Conservation (phyloP, 2,329 filamentous ascomycete genomes). For the Aspergillus unguis region DNA sequence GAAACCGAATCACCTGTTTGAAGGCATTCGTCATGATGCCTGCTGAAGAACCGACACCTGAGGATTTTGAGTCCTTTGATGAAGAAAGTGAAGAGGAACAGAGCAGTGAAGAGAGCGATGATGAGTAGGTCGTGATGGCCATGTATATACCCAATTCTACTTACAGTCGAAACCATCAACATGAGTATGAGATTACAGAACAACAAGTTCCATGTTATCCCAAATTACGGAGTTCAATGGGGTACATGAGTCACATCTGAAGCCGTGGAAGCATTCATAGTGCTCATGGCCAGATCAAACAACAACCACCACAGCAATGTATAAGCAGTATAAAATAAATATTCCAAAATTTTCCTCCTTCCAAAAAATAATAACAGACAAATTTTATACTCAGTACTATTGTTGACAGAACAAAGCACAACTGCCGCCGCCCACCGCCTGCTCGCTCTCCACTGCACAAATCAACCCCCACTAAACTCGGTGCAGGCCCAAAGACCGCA, state of each 20-base stretch:
- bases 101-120: constrained; percentile 30
- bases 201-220: no score
- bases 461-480: constrained; percentile 30
- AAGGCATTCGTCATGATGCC: constrained; percentile 81
- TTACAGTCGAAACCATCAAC: constrained; percentile 12
- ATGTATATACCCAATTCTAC: constrained; percentile 23
- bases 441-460: constrained; percentile 39
- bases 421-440: constrained; percentile 28
- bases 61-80: constrained; percentile 35
- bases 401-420: neutral
- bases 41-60: constrained; percentile 52
- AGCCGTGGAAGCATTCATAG: neutral
- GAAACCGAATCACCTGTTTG: constrained; percentile 85
- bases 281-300: no score
- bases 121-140: constrained; percentile 11
- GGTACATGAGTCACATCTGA: neutral
- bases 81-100: constrained; percentile 25
- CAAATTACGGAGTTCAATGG: no score
- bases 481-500: constrained; percentile 28
- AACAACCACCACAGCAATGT: neutral
- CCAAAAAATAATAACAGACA: no score
- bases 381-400: neutral
- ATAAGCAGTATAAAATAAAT: neutral
- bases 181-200: neutral
- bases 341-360: neutral